Conservation (phyloP, 106 monocot genomes). For the Platanthera guangdongensis region DNA sequence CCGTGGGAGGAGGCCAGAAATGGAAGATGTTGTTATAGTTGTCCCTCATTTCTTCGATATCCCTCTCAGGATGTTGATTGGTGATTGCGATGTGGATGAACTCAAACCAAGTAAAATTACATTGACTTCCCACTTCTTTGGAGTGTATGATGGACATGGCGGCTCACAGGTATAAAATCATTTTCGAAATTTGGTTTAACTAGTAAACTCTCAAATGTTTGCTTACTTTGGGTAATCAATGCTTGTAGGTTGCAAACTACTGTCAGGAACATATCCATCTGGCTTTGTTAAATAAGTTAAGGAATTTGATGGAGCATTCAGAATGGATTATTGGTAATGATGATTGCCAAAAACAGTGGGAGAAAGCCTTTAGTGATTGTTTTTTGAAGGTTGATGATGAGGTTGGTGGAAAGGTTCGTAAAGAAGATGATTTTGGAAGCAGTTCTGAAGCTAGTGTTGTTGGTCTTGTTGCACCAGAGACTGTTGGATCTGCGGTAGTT, state of each 20-base stretch:
- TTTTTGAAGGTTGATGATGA: constrained; percentile 64
- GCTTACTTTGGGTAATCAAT: neutral
- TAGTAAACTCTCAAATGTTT: neutral
- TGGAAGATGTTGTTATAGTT: constrained; percentile 50
- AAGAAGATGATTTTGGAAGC: neutral
- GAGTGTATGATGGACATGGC: constrained; percentile 82
- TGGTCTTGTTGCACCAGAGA: constrained; percentile 74
- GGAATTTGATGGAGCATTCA: neutral
- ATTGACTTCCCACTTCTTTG: constrained; percentile 55
- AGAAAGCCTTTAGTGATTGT: constrained; percentile 37
- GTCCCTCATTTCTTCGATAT: constrained; percentile 42
- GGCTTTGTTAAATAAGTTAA: constrained; percentile 41
- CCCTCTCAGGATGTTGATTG: constrained; percentile 36
- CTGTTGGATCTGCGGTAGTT: constrained; percentile 82
- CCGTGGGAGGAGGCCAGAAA: constrained; percentile 62
- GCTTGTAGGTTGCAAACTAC: constrained; percentile 56
- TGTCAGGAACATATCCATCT: constrained; percentile 48
- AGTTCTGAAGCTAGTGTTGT: constrained; percentile 2
- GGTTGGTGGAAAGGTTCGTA: constrained; percentile 39
- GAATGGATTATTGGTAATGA: neutral
- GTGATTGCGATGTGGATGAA: constrained; percentile 23
- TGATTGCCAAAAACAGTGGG: constrained; percentile 44
- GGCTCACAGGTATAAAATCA: constrained; percentile 30
- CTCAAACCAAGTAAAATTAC: constrained; percentile 20
- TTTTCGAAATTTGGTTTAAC: neutral